Conservation (phyloP, 73 alveolate species). For the Tetrahymena borealis region DNA sequence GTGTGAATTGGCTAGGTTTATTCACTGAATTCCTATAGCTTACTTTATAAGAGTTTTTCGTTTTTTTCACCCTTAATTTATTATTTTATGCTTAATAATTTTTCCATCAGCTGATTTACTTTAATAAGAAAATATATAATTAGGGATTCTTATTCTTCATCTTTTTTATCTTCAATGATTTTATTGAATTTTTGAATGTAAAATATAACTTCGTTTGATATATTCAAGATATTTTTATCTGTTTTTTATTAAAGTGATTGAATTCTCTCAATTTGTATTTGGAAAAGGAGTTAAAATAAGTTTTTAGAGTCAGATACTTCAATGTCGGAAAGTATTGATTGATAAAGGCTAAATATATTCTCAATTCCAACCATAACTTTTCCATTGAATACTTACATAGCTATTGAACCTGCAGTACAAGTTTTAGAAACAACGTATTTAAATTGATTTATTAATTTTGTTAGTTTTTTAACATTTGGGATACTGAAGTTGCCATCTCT, state of each 20-base stretch:
- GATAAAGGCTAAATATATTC: not conserved
- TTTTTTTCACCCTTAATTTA: not conserved
- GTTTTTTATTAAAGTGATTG: not conserved
- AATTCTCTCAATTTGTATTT: not conserved
- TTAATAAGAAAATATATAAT: not conserved
- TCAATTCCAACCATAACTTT: not conserved
- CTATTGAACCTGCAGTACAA: not conserved
- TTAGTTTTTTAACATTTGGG: not conserved
- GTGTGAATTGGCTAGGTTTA: not conserved
- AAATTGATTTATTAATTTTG: not conserved
- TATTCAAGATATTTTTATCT: not conserved
- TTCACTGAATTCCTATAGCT: not conserved
- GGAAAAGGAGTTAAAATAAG: not conserved
- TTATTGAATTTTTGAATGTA: not conserved
- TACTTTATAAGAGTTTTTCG: not conserved
- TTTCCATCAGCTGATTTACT: not conserved
- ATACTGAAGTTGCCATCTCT: not conserved
- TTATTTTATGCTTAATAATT: not conserved
- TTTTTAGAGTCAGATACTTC: not conserved
- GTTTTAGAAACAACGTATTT: not conserved
- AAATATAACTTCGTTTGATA: not conserved
- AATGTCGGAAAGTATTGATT: not conserved
- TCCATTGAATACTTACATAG: not conserved
- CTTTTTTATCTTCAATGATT: not conserved
- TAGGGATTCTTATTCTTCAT: not conserved